phyloP scores from a whole-genome alignment of 208 protist genomes.

The Willaertia magna region DNA sequence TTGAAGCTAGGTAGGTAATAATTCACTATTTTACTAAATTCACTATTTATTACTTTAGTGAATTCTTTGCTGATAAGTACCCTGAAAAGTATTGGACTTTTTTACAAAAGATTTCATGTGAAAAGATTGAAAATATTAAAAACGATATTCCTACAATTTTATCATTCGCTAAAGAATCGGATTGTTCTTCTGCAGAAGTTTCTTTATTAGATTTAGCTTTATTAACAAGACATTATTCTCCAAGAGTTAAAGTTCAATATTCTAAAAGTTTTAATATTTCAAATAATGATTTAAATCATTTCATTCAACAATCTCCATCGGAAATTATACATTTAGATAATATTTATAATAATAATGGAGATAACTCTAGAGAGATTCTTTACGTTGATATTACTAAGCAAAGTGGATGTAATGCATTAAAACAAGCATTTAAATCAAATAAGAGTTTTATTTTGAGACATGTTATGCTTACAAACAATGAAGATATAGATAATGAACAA shows the following conservation, averaged over 20 bases:
- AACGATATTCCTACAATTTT: neutral
- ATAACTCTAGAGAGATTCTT: neutral
- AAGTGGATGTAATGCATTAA: neutral
- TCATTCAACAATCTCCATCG: neutral
- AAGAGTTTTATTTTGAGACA: neutral
- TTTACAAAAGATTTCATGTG: neutral
- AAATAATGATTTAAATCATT: neutral
- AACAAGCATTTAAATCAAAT: neutral
- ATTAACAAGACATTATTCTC: neutral
- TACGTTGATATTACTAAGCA: neutral
- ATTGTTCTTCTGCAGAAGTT: neutral
- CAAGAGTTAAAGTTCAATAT: neutral
- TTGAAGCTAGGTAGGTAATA: neutral
- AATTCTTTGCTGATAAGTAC: neutral
- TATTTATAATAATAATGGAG: neutral
- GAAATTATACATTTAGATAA: neutral
- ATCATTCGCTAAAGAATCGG: neutral
- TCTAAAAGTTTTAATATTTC: neutral
- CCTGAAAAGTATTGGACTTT: neutral
- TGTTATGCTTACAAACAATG: neutral
- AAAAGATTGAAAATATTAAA: neutral
- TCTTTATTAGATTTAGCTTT: neutral
- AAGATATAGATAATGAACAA: neutral
- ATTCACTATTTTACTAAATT: too few species aligned
- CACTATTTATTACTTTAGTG: neutral